These are phyloP conservation scores for Apiospora phragmitis DNA, from an alignment of 2,329 filamentous ascomycete species.

Conservation along the genomic window DNA sequence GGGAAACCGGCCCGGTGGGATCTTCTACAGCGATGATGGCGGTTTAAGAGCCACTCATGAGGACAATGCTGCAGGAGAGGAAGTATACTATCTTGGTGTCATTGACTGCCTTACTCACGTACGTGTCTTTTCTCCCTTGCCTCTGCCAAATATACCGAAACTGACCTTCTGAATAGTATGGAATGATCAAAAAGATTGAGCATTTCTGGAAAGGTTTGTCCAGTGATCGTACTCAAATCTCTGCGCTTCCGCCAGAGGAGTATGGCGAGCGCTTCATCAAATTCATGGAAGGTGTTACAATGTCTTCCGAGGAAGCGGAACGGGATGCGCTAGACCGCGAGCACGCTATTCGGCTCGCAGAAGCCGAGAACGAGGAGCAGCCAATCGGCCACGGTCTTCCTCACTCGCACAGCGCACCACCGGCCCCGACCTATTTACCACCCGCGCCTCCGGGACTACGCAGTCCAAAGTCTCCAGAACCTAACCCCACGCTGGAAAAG, in stretches of 20 bases:
- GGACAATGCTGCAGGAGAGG: constrained; percentile 78
- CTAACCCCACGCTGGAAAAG: constrained; percentile 31
- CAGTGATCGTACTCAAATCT: constrained; percentile 82
- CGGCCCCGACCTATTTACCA: constrained; percentile 31
- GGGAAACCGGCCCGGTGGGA: constrained; percentile 66
- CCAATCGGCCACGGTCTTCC: constrained; percentile 29
- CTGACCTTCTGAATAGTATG: constrained; percentile 62
- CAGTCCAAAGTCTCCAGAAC: constrained; percentile 30
- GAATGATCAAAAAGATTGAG: constrained; percentile 90
- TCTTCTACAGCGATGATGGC: constrained; percentile 94
- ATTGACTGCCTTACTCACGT: constrained; percentile 98
- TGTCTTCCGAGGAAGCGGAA: constrained; percentile 81
- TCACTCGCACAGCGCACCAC: constrained; percentile 15
- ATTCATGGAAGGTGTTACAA: constrained; percentile 89
- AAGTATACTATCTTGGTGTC: constrained; percentile 97
- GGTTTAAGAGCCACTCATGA: constrained; percentile 93
- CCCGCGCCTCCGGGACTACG: constrained; percentile 33
- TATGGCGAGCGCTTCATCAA: constrained; percentile 94
- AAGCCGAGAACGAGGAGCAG: constrained; percentile 27
- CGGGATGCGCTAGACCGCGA: constrained; percentile 63
- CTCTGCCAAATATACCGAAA: not conserved
- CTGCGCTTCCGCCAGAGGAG: constrained; percentile 82
- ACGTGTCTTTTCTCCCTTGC: constrained; percentile 43
- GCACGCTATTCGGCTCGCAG: constrained; percentile 44
- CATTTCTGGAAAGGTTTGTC: constrained; percentile 96